Evolutionary conservation across 257 asterid species (phyloP), one percentile per base, ranked within the genome.

Genomic region (Scutellaria barbata): DNA sequence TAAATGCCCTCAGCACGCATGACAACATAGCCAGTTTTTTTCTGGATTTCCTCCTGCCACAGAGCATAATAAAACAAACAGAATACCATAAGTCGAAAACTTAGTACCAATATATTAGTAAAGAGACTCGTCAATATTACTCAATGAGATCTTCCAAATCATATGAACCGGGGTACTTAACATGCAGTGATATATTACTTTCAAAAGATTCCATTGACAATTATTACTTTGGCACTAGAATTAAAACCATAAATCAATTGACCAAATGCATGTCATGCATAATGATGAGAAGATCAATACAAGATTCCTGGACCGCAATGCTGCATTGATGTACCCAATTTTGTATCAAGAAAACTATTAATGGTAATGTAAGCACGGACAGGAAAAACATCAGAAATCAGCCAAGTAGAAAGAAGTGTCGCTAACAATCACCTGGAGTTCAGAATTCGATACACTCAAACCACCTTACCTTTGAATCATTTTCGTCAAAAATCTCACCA

Each of bases 401-500:
- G 69, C 9, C 16, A 1, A 37, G 50, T 47, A 40, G 74, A 37
- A 63, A 73, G n/a, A 72, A 58, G 60, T 30, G 33, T 16, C 61
- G 56, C 7, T 30, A 42, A 11, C 45, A 70, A 37, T 16, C 25
- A 66, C 40, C 55, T 7, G 13, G 5, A 48, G 37, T 61, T 41
- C 42, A 56, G 65, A 75, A 64, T 35, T 16, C 41, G 16, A 4
- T 25, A 37, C 67, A 55, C 54, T 40, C 45, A 39, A 72, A 54
- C 12, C 58, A 71, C 37, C 92, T 82, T 87, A 92, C 99, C 81
- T 88, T 92, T 10, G 99, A 95, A 79, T 95, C 99, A 64, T 95
- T 92, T 87, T 95, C 99, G 13, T 95, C 99, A 76, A 92, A 92
- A 72, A 95, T 92, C 82, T 95, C 99, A 78, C 99, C 99, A 80